These are phyloP conservation scores for Crotalaria pallida DNA, from an alignment of 306 rosid genomes.

Conservation along the genomic window DNA sequence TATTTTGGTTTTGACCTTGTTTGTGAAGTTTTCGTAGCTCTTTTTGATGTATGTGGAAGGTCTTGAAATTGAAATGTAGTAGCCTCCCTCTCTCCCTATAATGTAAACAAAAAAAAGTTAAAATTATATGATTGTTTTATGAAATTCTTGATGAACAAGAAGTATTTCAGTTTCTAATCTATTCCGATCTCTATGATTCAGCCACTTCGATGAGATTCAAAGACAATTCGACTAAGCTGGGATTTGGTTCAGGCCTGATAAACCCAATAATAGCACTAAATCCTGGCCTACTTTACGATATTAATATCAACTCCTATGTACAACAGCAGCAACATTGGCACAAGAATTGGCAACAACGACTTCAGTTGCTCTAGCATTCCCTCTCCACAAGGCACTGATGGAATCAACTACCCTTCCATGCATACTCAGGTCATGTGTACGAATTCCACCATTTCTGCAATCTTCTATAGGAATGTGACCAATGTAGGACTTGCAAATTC, in stretches of 20 bases:
- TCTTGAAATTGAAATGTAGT: neutral
- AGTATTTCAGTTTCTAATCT: neutral
- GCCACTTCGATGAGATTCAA: slow-evolving; percentile 44
- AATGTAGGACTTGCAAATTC: slow-evolving; percentile 43
- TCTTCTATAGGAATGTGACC: slow-evolving; percentile 54
- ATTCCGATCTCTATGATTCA: slow-evolving; percentile 19
- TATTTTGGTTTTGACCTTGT: neutral
- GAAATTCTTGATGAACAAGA: neutral
- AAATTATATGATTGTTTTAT: neutral
- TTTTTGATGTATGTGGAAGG: neutral
- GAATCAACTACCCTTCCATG: slow-evolving; percentile 82
- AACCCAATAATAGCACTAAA: slow-evolving; percentile 45
- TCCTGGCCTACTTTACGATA: slow-evolving; percentile 70
- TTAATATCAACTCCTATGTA: slow-evolving; percentile 37
- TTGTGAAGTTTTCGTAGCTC: neutral
- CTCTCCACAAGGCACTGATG: slow-evolving; percentile 50
- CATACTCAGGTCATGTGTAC: slow-evolving; percentile 18
- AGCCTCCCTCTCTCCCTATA: neutral
- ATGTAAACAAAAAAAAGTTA: neutral
- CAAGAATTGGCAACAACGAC: slow-evolving; percentile 34
- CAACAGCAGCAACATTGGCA: slow-evolving; percentile 35
- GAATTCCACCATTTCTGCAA: slow-evolving; percentile 35
- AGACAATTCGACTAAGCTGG: slow-evolving; percentile 33
- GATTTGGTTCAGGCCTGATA: slow-evolving; percentile 71
- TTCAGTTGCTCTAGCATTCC: slow-evolving; percentile 35